These are phyloP conservation scores for Takashimella koratensis DNA, from an alignment of 1,284 basidiomycete species.

Conservation along the genomic window DNA sequence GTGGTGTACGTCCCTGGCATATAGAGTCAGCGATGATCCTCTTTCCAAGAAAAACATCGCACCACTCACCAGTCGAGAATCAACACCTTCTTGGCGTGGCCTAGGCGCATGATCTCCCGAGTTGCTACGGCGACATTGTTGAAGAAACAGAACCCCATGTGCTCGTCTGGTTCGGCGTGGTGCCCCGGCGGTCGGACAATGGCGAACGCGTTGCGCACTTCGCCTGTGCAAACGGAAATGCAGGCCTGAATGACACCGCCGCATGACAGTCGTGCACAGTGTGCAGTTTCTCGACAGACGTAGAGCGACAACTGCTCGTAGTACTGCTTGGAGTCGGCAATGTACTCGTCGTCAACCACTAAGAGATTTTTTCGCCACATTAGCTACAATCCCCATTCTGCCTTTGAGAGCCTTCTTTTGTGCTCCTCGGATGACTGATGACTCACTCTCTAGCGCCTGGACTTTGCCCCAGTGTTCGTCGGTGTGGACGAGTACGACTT, in stretches of 20 bases:
- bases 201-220: slow-evolving; percentile 84
- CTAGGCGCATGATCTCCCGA: slow-evolving; percentile 67
- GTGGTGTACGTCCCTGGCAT: slow-evolving; percentile 89
- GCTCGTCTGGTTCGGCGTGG: slow-evolving; percentile 94
- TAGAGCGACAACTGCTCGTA: slow-evolving; percentile 90
- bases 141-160: slow-evolving; percentile 99
- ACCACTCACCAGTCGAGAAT: slow-evolving; percentile 87
- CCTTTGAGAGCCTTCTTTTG: background rate
- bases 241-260: slow-evolving; percentile 92
- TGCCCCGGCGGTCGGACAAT: slow-evolving; percentile 97
- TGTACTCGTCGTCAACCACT: slow-evolving; percentile 71
- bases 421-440: background rate
- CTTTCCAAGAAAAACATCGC: background rate
- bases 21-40: slow-evolving; percentile 1
- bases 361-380: slow-evolving; percentile 9
- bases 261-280: slow-evolving; percentile 80
- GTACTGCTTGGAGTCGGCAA: slow-evolving; percentile 67
- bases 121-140: slow-evolving; percentile 96
- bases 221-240: slow-evolving; percentile 75
- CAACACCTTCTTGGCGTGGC: slow-evolving; percentile 70
- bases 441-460: slow-evolving; percentile 54
- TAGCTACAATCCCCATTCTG: background rate
- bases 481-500: slow-evolving; percentile 84
- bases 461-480: slow-evolving; percentile 89
- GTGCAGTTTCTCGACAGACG: slow-evolving; percentile 78